Conservation (phyloP, 768 basidiomycete genomes). For the Boletus sp. region DNA sequence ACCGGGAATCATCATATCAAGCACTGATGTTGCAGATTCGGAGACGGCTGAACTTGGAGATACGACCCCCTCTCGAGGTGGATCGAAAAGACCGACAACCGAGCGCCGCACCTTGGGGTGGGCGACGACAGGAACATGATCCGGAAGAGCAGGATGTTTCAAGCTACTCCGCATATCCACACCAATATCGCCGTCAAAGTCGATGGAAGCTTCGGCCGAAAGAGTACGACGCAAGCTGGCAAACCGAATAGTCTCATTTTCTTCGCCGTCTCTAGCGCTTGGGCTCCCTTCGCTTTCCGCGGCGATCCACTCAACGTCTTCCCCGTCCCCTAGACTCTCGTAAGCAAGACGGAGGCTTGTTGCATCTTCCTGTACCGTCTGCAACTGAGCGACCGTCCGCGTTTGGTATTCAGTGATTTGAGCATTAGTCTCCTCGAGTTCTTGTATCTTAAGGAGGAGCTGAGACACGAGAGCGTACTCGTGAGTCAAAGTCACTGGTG, state of each 20-base stretch:
- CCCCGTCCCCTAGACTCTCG: conserved; percentile 59
- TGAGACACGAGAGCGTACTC: conserved; percentile 64
- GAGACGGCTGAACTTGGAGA: conserved; percentile 11
- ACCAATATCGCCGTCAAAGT: conserved; percentile 20
- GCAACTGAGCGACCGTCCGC: conserved; percentile 57
- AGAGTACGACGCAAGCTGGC: conserved; percentile 26
- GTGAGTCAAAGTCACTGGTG: conserved; percentile 18
- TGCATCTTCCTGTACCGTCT: conserved; percentile 69
- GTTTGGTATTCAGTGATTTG: conserved; percentile 64
- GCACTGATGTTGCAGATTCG: conserved; percentile 20
- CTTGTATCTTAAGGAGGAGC: conserved; percentile 68
- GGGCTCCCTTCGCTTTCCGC: conserved; percentile 42
- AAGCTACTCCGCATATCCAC: conserved; percentile 28
- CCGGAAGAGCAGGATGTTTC: conserved; percentile 9
- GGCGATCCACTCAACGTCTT: conserved; percentile 36
- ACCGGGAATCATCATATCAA: conserved; percentile 33
- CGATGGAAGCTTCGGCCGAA: conserved; percentile 20
- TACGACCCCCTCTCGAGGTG: conserved; percentile 13
- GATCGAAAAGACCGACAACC: conserved; percentile 62
- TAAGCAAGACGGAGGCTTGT: conserved; percentile 68
- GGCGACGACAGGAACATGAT: conserved; percentile 16
- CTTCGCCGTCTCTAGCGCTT: conserved; percentile 25
- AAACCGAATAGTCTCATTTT: conserved; percentile 32
- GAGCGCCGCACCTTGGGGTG: conserved; percentile 43
- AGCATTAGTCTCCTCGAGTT: conserved; percentile 70